phyloP scores from a whole-genome alignment of 495 filamentous ascomycete genomes.

The Halenospora varia region DNA sequence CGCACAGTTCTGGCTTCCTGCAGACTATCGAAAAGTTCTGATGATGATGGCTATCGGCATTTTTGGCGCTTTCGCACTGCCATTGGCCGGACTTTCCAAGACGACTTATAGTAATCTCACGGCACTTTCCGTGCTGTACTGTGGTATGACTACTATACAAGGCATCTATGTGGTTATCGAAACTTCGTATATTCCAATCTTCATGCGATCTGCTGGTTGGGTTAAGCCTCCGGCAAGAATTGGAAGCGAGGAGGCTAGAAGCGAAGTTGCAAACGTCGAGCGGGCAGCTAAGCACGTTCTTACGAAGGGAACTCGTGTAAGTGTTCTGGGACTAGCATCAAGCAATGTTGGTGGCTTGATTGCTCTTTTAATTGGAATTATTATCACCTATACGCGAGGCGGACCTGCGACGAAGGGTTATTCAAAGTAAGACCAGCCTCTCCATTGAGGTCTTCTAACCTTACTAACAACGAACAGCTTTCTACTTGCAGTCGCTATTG shows the following conservation, averaged over 20 bases:
- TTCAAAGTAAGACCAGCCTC: neutral
- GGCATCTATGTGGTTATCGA: constrained; percentile 24
- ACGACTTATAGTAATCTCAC: constrained; percentile 17
- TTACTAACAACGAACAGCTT: constrained; percentile 12
- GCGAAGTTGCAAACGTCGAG: constrained; percentile 1
- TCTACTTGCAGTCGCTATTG: constrained; percentile 23
- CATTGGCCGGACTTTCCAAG: constrained; percentile 20
- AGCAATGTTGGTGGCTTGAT: constrained; percentile 21
- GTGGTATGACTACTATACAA: constrained; percentile 12
- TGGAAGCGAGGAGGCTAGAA: neutral
- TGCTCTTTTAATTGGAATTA: constrained; percentile 22
- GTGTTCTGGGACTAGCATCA: constrained; percentile 22
- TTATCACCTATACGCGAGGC: constrained; percentile 21
- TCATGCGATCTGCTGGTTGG: constrained; percentile 25
- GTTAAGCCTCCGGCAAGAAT: constrained; percentile 1
- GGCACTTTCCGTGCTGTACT: constrained; percentile 17
- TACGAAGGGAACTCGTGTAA: constrained; percentile 19
- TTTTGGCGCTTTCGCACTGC: constrained; percentile 22
- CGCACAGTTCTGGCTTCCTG: neutral
- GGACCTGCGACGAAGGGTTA: constrained; percentile 17
- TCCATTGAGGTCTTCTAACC: no score
- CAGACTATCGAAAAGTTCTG: constrained; percentile 25
- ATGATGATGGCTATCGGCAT: constrained; percentile 24
- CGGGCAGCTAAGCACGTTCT: constrained; percentile 5
- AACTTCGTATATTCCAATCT: constrained; percentile 26